Conservation (phyloP, 73 alveolate genomes). For the Stentor roeselii region DNA sequence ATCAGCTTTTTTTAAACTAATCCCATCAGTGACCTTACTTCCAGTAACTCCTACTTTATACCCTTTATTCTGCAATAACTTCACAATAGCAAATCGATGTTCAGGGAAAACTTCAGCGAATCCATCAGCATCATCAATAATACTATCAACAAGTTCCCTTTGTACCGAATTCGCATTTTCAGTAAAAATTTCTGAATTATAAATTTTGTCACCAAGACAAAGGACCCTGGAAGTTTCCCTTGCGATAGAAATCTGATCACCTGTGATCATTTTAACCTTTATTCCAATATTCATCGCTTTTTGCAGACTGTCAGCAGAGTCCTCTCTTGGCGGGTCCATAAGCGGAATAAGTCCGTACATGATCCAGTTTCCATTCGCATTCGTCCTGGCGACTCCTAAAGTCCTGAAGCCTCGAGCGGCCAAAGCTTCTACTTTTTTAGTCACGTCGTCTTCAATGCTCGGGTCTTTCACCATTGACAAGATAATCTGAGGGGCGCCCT, state of each 20-base stretch:
- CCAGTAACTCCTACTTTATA: slow-evolving; percentile 50
- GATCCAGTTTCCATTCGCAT: not conserved
- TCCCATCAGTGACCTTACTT: slow-evolving; percentile 68
- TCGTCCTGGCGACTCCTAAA: slow-evolving; percentile 23
- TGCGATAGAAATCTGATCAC: slow-evolving; percentile 31
- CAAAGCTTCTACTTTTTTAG: not conserved
- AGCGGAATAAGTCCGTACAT: slow-evolving; percentile 35
- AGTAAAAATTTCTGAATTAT: slow-evolving; percentile 13
- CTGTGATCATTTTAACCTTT: slow-evolving; percentile 33
- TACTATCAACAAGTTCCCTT: slow-evolving; percentile 11
- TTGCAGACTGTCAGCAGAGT: slow-evolving; percentile 18
- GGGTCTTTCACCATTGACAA: slow-evolving; percentile 16
- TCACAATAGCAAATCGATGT: slow-evolving; percentile 30
- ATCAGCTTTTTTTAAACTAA: slow-evolving; percentile 60
- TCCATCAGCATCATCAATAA: slow-evolving; percentile 28
- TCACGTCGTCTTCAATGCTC: slow-evolving; percentile 12
- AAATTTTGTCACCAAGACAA: slow-evolving; percentile 25
- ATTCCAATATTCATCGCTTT: slow-evolving; percentile 21
- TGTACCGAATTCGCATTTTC: not conserved
- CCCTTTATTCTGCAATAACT: not conserved
- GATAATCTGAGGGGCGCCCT: slow-evolving; percentile 21
- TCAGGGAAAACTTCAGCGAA: slow-evolving; percentile 36
- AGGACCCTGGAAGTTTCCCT: slow-evolving; percentile 23
- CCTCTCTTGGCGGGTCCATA: slow-evolving; percentile 48
- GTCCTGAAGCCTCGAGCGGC: slow-evolving; percentile 27